Evolutionary conservation across 2,329 filamentous ascomycete genomes (phyloP), one percentile per base, ranked within the genome.

Genomic region (Alternaria novae-zelandiae): DNA sequence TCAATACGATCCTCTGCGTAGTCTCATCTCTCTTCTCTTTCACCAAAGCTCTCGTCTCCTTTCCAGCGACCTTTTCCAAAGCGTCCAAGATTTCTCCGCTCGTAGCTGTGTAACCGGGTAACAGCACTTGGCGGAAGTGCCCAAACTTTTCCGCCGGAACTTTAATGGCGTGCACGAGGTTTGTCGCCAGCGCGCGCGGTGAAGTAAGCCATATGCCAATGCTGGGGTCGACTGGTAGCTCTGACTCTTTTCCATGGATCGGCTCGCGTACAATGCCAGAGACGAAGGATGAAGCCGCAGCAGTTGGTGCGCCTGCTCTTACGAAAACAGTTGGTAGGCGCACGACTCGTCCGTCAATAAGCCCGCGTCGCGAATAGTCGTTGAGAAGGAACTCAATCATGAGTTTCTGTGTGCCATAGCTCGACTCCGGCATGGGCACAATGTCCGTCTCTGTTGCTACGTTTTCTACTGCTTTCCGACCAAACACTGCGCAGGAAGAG

Each of bases 231-330:
- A 87, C 80, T 1, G 87, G 87, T 15, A 89, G 70, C 28, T 83
- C 76, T 47, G 82, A 84, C 67, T 84, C 84, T 56, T 83, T 51
- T 0, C 87, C 87, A 41, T 84, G 81, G 70, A 90, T 81, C 0
- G 88, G 88, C 78, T 90, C 88, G 21, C 88, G 83, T 57, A 90
- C 87, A 77, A 90, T 89, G 12, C 88, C 88, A 1, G 85, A 88
- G 10, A 89, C 80, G 70, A 90, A 90, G 0, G 86, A 87, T 2
- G 86, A 88, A n/a, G 88, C 88, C 0, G 88, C 88, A 1, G 84
- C 85, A 5, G 87, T 87, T 0, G 88, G 88, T 17, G 81, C 82
- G 1, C 88, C 88, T 0, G 88, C 87, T 1, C 88, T 83, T 21
- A 90, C 87, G 2, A 85, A 85, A 17, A 90, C 84, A 0, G 87